phyloP scores from a whole-genome alignment of 257 asterid species.

The Parsonsia alboflavescens region DNA sequence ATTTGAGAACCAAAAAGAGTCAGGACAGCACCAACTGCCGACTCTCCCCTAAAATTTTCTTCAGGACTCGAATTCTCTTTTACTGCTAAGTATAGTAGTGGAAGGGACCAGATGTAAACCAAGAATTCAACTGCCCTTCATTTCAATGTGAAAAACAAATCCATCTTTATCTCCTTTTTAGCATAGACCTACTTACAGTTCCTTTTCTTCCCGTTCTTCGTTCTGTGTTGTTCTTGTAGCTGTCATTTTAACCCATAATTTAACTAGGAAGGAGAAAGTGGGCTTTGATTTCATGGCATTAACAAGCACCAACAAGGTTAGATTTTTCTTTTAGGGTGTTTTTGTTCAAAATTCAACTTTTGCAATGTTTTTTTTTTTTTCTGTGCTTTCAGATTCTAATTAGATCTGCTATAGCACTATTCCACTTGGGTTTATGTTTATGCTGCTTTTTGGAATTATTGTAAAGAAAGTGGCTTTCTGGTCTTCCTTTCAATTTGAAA shows the following conservation, averaged over 20 bases:
- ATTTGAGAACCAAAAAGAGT: not conserved
- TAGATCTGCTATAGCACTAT: conserved; percentile 10
- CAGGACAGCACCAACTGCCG: not conserved
- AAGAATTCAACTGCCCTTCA: not conserved
- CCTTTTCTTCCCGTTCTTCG: not conserved
- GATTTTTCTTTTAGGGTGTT: not conserved
- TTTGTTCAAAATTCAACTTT: not conserved
- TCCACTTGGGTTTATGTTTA: not conserved
- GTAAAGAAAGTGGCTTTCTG: not conserved
- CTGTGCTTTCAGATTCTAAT: conserved; percentile 7
- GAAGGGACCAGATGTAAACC: not conserved
- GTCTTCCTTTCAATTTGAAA: not conserved
- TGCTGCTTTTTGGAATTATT: not conserved
- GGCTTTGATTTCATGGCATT: not conserved
- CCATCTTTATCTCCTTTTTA: conserved; percentile 1
- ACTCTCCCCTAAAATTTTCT: not conserved
- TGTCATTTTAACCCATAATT: not conserved
- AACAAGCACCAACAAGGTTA: not conserved
- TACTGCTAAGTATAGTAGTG: not conserved
- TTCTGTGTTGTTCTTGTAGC: not conserved
- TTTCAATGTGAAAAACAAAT: not conserved
- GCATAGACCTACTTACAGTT: not conserved
- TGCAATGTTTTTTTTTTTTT: not conserved
- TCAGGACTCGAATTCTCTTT: not conserved
- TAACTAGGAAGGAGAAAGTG: not conserved